phyloP scores from a whole-genome alignment of 306 rosid genomes.

The Vachellia collinsii region DNA sequence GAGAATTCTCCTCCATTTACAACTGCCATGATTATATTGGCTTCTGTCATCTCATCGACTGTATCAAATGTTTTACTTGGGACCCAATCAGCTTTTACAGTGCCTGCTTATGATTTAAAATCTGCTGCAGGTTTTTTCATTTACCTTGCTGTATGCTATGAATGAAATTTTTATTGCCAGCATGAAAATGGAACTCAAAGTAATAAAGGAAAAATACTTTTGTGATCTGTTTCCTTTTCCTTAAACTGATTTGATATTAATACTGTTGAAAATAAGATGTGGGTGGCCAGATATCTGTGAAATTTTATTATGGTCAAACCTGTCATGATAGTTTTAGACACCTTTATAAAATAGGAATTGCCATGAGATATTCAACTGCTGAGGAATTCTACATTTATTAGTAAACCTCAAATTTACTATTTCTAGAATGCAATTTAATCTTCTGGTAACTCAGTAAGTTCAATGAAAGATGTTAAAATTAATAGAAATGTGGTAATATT shows the following conservation, averaged over 20 bases:
- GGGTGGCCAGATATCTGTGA: neutral
- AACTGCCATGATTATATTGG: slow-evolving; percentile 98
- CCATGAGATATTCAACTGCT: neutral
- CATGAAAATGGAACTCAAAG: slow-evolving; percentile 11
- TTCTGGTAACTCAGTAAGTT: slow-evolving; percentile 1
- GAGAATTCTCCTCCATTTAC: slow-evolving; percentile 99
- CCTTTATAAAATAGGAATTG: neutral
- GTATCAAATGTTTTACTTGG: slow-evolving; percentile 91
- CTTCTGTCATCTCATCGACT: slow-evolving; percentile 96
- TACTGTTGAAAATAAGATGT: neutral
- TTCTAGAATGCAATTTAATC: slow-evolving; percentile 6
- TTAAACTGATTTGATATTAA: slow-evolving; percentile 31
- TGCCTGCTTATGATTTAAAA: slow-evolving; percentile 89
- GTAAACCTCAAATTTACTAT: slow-evolving; percentile 1
- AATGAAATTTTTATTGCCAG: neutral
- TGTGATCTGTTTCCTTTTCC: neutral
- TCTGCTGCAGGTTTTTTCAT: slow-evolving; percentile 90
- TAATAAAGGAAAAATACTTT: neutral
- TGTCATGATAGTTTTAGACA: neutral
- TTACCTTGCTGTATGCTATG: slow-evolving; percentile 11
- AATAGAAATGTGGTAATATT: neutral
- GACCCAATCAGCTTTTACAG: slow-evolving; percentile 86
- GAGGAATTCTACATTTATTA: slow-evolving; percentile 10
- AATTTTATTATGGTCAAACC: neutral
- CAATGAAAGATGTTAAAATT: neutral